A percentile compares a stretch with the other conserved stretches of the same genome.
These are phyloP conservation scores for Loxodes magnus DNA, from an alignment of 73 alveolate genomes.

Conservation along the genomic window DNA sequence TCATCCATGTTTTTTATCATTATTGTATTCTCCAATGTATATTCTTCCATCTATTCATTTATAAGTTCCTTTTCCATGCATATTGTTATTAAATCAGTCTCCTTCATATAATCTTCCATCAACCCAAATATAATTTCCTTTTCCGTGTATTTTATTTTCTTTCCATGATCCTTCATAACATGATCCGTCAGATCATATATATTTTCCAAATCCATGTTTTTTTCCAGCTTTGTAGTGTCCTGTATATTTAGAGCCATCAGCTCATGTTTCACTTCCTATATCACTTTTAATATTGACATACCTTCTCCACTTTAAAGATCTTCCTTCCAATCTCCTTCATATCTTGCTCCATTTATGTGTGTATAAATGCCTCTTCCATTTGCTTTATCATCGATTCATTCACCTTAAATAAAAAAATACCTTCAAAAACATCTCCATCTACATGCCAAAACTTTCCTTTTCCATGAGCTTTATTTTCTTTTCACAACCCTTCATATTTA, in stretches of 20 bases:
- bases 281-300: no score
- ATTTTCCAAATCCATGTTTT: slow-evolving; percentile 57
- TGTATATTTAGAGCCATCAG: slow-evolving; percentile 51
- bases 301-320: no score
- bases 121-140: slow-evolving; percentile 71
- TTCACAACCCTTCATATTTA: no score
- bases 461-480: no score
- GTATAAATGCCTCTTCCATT: no score
- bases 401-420: no score
- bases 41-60: slow-evolving; percentile 93
- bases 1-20: slow-evolving; percentile 84
- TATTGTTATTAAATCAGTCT: slow-evolving; percentile 44
- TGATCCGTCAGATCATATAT: slow-evolving; percentile 48
- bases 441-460: no score
- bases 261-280: slow-evolving; percentile 40
- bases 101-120: slow-evolving; percentile 75
- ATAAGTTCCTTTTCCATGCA: slow-evolving; percentile 83
- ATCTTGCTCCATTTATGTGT: no score
- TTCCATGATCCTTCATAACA: slow-evolving; percentile 47
- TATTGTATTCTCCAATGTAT: slow-evolving; percentile 85
- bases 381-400: no score
- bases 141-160: slow-evolving; percentile 73
- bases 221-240: slow-evolving; percentile 48
- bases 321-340: no score
- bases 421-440: no score